Conservation (phyloP, 768 basidiomycete genomes). For the Tricholoma bakamatsutake region DNA sequence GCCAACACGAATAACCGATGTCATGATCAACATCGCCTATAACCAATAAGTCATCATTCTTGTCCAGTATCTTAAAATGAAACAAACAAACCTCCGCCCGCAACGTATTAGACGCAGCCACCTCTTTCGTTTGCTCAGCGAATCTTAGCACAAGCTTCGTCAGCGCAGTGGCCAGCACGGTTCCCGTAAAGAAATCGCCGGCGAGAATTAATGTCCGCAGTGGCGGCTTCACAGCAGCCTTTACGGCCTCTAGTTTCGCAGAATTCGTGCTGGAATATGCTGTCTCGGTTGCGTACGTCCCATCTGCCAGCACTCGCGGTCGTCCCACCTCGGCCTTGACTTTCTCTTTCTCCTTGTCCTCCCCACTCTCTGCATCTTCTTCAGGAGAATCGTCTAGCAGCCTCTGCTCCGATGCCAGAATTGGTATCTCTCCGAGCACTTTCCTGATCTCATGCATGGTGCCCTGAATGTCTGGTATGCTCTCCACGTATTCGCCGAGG, state of each 20-base stretch:
- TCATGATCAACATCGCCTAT: constrained; percentile 96
- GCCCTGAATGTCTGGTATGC: constrained; percentile 57
- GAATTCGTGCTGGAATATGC: constrained; percentile 65
- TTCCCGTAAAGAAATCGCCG: constrained; percentile 96
- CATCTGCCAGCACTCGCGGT: constrained; percentile 87
- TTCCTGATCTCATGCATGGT: constrained; percentile 76
- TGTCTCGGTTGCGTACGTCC: constrained; percentile 97
- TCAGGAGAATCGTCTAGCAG: constrained; percentile 70
- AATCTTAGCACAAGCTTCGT: constrained; percentile 89
- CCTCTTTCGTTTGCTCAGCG: constrained; percentile 44
- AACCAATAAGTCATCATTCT: neutral
- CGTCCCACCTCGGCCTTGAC: constrained; percentile 41
- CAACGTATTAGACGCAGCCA: constrained; percentile 53
- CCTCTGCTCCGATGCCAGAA: constrained; percentile 84
- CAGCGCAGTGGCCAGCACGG: constrained; percentile 83
- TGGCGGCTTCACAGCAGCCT: constrained; percentile 86
- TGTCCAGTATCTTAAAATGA: neutral
- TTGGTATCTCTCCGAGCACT: constrained; percentile 95
- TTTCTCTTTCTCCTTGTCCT: constrained; percentile 45
- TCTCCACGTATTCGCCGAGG: constrained; percentile 89
- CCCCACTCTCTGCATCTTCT: constrained; percentile 38
- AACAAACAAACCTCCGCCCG: constrained; percentile 68
- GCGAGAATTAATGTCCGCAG: constrained; percentile 82
- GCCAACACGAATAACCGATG: constrained; percentile 92
- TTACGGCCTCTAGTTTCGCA: constrained; percentile 72